Evolutionary conservation across 768 basidiomycete species (phyloP).

Genomic region (Mrakia blollopis): DNA sequence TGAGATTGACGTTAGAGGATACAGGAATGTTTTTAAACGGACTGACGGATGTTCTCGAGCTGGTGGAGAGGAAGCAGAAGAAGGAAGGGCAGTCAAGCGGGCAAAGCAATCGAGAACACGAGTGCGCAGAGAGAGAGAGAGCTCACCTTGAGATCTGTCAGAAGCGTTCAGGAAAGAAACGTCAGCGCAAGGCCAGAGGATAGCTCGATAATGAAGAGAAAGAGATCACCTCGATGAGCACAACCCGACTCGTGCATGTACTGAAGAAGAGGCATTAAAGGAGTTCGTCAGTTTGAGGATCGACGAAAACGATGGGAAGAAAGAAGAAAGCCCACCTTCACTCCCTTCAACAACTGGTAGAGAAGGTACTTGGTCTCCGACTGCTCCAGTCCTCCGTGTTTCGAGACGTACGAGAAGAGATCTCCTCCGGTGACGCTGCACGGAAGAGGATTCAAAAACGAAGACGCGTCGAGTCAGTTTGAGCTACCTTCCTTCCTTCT

Average conservation of each 20-base stretch:
- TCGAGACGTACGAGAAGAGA: slow-evolving; percentile 26
- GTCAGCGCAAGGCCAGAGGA: background rate
- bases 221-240: slow-evolving; percentile 20
- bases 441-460: background rate
- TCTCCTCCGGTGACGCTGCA: slow-evolving; percentile 28
- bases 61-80: background rate
- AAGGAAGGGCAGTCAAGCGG: background rate
- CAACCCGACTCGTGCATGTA: slow-evolving; percentile 20
- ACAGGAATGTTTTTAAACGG: background rate
- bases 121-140: background rate
- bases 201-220: too few relatives aligned
- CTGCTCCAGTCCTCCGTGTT: slow-evolving; percentile 15
- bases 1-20: background rate
- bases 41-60: slow-evolving; percentile 30
- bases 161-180: background rate
- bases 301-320: too few relatives aligned
- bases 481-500: background rate
- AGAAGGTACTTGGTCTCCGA: slow-evolving; percentile 27
- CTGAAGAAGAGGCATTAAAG: background rate
- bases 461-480: background rate
- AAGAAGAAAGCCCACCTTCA: slow-evolving; percentile 2
- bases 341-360: slow-evolving; percentile 28
- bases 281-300: background rate
- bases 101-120: background rate
- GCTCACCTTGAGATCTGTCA: slow-evolving; percentile 24